Evolutionary conservation across 306 rosid species (phyloP).

Genomic region (Prunus kanzakura): DNA sequence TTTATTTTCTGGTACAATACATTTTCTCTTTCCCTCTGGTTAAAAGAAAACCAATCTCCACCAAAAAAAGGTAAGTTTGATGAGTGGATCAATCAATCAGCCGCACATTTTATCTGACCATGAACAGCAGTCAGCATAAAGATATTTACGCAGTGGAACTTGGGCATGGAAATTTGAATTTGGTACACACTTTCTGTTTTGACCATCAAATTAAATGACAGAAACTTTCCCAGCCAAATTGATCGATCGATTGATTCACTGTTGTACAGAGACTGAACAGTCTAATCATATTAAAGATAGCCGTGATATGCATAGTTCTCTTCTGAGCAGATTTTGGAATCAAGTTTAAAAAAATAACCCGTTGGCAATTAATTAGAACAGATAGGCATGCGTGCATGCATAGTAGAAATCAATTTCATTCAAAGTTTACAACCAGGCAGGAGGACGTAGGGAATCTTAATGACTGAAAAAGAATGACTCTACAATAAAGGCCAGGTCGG

Average conservation of each 20-base stretch:
- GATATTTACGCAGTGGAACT: not conserved
- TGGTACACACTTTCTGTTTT: not conserved
- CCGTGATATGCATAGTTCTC: no score
- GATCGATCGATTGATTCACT: not conserved
- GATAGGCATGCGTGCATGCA: not conserved
- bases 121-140: not conserved
- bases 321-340: not conserved
- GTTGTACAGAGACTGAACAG: not conserved
- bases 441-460: no score
- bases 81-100: slow-evolving; percentile 9
- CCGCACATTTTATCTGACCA: not conserved
- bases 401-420: slow-evolving; percentile 24
- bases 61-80: not conserved
- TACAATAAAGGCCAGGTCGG: slow-evolving; percentile 15
- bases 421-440: slow-evolving; percentile 20
- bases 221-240: not conserved
- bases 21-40: not conserved
- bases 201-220: not conserved
- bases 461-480: not conserved
- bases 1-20: no score
- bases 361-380: not conserved
- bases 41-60: not conserved
- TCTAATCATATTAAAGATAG: not conserved
- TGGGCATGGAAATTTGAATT: not conserved
- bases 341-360: not conserved